Evolutionary conservation across 2,329 filamentous ascomycete species (phyloP).

Genomic region (Setomelanomma holmii): DNA sequence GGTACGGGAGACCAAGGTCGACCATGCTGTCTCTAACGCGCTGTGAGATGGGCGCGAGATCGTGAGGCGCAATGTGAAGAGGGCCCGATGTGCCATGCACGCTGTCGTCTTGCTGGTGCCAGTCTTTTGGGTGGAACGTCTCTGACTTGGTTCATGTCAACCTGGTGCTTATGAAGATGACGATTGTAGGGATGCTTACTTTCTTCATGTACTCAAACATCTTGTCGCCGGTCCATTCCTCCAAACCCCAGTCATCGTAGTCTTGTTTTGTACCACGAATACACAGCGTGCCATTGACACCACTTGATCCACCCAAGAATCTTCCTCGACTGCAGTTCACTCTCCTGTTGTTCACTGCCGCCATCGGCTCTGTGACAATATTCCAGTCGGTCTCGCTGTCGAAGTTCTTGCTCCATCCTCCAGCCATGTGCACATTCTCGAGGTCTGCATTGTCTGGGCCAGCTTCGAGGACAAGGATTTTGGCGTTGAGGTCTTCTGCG

Average conservation of each 20-base stretch:
- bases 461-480: conserved; percentile 57
- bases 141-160: conserved; percentile 51
- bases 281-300: conserved; percentile 59
- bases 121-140: conserved; percentile 64
- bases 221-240: conserved; percentile 64
- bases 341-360: conserved; percentile 51
- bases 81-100: conserved; percentile 58
- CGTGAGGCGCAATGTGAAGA: conserved; percentile 64
- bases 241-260: conserved; percentile 63
- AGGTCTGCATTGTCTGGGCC: conserved; percentile 55
- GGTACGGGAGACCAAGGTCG: conserved; percentile 61
- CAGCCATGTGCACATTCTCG: conserved; percentile 60
- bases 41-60: conserved; percentile 65
- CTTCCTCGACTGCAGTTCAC: conserved; percentile 59
- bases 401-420: conserved; percentile 58
- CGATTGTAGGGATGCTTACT: conserved; percentile 24
- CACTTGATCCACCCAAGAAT: conserved; percentile 59
- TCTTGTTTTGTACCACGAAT: conserved; percentile 58
- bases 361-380: conserved; percentile 52
- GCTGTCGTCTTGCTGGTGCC: conserved; percentile 59
- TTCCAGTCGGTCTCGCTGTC: conserved; percentile 62
- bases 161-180: not conserved
- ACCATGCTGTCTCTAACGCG: conserved; percentile 63
- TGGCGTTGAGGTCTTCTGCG: conserved; percentile 53
- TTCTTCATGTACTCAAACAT: conserved; percentile 65